Percentiles rank a stretch among this genome's conserved stretches.
phyloP scores from a whole-genome alignment of 2,329 filamentous ascomycete genomes.

The Colletotrichum tanaceti region DNA sequence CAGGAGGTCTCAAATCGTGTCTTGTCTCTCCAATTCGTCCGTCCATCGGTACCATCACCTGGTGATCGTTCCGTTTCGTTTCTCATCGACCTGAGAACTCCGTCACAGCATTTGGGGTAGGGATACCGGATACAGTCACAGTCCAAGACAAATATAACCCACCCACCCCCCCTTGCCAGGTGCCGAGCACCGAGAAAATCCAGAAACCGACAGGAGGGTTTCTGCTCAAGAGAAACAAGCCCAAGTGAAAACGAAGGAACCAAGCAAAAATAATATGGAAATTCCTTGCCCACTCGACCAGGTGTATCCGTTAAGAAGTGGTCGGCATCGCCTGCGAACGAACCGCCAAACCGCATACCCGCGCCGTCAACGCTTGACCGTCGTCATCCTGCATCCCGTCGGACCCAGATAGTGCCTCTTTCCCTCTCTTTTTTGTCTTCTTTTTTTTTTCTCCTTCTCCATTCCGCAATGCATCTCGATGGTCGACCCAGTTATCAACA shows the following conservation, averaged over 20 bases:
- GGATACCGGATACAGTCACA: too few relatives aligned
- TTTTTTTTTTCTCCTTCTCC: too few relatives aligned
- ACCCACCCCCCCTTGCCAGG: too few relatives aligned
- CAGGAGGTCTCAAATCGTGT: neutral
- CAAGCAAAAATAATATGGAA: too few relatives aligned
- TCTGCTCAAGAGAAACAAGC: too few relatives aligned
- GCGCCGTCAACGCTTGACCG: conserved; percentile 2
- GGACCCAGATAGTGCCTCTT: neutral
- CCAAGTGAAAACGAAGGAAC: too few relatives aligned
- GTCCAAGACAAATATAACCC: too few relatives aligned
- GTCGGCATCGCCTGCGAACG: neutral
- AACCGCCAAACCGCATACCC: conserved; percentile 16
- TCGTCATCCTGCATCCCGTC: conserved; percentile 12
- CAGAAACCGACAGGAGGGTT: too few relatives aligned
- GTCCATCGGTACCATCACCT: neutral
- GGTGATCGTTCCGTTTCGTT: neutral
- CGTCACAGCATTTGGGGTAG: too few relatives aligned
- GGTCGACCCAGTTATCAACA: neutral
- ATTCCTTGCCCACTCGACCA: too few relatives aligned
- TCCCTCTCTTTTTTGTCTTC: neutral
- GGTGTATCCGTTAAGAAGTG: conserved; percentile 1
- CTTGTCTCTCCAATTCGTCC: too few relatives aligned
- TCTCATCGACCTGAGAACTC: too few relatives aligned
- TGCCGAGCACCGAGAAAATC: neutral
- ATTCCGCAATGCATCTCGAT: conserved; percentile 11